Evolutionary conservation across 495 filamentous ascomycete species (phyloP).

Genomic region (Chaetomium tenue): DNA sequence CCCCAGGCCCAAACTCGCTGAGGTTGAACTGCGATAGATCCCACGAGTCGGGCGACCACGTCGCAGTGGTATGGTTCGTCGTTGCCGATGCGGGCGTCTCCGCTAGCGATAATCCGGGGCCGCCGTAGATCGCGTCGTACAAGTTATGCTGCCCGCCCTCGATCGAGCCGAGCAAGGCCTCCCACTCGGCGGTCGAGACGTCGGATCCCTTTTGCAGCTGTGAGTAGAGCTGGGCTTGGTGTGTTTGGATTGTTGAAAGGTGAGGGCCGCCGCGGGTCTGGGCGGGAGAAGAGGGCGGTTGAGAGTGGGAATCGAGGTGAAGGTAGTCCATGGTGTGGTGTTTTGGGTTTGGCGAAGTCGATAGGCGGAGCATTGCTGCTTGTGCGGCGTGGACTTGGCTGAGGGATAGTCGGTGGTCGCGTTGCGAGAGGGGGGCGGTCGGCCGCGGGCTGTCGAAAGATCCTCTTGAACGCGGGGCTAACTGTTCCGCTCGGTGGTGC

Average conservation of each 20-base stretch:
- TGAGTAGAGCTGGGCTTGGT: constrained; percentile 30
- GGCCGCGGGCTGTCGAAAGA: constrained; percentile 45
- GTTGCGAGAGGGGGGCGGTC: constrained; percentile 32
- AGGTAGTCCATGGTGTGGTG: constrained; percentile 45
- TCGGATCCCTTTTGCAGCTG: constrained; percentile 33
- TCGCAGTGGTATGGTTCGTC: constrained; percentile 26
- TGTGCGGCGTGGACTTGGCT: constrained; percentile 36
- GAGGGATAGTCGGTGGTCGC: constrained; percentile 48
- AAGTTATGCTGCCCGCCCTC: constrained; percentile 76
- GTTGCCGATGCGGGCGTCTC: constrained; percentile 36
- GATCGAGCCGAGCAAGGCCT: constrained; percentile 70
- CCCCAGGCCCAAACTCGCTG: constrained; percentile 40
- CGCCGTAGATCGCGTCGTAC: constrained; percentile 81
- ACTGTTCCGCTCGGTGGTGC: constrained; percentile 30
- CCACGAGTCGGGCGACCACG: constrained; percentile 58
- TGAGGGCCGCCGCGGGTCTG: constrained; percentile 38
- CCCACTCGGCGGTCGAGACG: constrained; percentile 71
- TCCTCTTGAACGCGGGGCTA: constrained; percentile 38
- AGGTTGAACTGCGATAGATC: constrained; percentile 50
- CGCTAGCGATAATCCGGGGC: constrained; percentile 50
- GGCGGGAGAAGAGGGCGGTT: constrained; percentile 39
- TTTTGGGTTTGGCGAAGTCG: constrained; percentile 32
- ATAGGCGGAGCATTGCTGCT: constrained; percentile 33
- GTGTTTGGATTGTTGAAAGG: constrained; percentile 23
- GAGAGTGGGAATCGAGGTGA: constrained; percentile 38